Conservation (phyloP, 257 asterid genomes). For the Verbascum thapsus region DNA sequence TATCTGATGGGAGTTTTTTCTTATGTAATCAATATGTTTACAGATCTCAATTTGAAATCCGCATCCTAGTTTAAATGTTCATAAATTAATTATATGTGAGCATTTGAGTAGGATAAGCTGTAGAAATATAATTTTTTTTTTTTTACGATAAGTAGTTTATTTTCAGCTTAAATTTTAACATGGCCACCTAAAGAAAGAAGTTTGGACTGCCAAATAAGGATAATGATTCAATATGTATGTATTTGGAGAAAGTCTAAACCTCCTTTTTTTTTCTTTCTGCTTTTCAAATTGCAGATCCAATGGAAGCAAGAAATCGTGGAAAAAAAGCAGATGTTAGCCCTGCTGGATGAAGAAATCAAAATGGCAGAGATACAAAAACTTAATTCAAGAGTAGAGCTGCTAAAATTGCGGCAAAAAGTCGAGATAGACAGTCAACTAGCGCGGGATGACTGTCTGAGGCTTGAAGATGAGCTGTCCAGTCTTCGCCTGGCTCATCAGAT, state of each 20-base stretch:
- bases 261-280: neutral
- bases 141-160: no score
- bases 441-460: slow-evolving; percentile 27
- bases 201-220: no score
- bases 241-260: slow-evolving; percentile 18
- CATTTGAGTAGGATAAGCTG: no score
- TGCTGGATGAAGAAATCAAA: slow-evolving; percentile 31
- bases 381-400: slow-evolving; percentile 14
- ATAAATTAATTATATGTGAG: no score
- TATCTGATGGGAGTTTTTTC: no score
- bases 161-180: no score
- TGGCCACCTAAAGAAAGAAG: no score
- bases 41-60: no score
- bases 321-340: slow-evolving; percentile 21
- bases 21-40: no score
- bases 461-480: slow-evolving; percentile 32
- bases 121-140: no score
- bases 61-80: no score
- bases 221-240: neutral
- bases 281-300: slow-evolving; percentile 17
- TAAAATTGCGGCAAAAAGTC: slow-evolving; percentile 28
- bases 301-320: slow-evolving; percentile 30
- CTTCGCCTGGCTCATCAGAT: slow-evolving; percentile 22
- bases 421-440: slow-evolving; percentile 22
- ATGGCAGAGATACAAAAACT: slow-evolving; percentile 14